phyloP scores from a whole-genome alignment of 352 stramenopile species.

The Phytophthora agathidicida region DNA sequence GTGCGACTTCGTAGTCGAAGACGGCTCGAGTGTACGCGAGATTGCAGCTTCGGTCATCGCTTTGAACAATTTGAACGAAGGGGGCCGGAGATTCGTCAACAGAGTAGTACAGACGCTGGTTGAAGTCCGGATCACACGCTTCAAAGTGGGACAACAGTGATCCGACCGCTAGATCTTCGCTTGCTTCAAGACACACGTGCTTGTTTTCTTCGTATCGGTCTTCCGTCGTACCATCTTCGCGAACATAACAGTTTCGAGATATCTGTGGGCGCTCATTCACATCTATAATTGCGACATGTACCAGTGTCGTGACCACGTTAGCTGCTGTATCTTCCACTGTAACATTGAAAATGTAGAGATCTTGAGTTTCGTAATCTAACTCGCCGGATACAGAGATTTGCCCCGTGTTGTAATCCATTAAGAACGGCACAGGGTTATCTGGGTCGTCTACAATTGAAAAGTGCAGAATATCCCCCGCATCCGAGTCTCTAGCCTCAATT shows the following conservation, averaged over 20 bases:
- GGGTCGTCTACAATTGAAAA: slow-evolving; percentile 4
- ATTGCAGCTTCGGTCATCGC: slow-evolving; percentile 41
- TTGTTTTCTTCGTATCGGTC: slow-evolving; percentile 53
- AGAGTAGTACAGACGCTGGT: slow-evolving; percentile 53
- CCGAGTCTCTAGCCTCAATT: slow-evolving; percentile 25
- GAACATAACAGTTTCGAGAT: slow-evolving; percentile 56
- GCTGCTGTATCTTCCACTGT: slow-evolving; percentile 10
- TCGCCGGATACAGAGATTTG: slow-evolving; percentile 34
- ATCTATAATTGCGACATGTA: slow-evolving; percentile 46
- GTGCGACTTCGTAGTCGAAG: slow-evolving; percentile 53
- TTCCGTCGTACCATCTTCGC: slow-evolving; percentile 29
- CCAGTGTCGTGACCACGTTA: slow-evolving; percentile 13
- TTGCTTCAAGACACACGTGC: slow-evolving; percentile 49
- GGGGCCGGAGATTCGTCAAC: slow-evolving; percentile 8
- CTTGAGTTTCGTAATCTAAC: slow-evolving; percentile 42
- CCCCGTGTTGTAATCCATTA: slow-evolving; percentile 39
- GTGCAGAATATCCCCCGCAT: slow-evolving; percentile 15
- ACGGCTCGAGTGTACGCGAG: slow-evolving; percentile 34
- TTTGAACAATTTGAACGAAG: slow-evolving; percentile 43
- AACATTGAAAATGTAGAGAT: slow-evolving; percentile 34
- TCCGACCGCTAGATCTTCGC: slow-evolving; percentile 37
- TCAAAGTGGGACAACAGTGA: slow-evolving; percentile 33
- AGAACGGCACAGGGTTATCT: slow-evolving; percentile 34
- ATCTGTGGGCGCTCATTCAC: slow-evolving; percentile 53
- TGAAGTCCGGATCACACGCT: slow-evolving; percentile 43